Conservation (phyloP, 768 basidiomycete genomes). For the Hortiboletus campestris region DNA sequence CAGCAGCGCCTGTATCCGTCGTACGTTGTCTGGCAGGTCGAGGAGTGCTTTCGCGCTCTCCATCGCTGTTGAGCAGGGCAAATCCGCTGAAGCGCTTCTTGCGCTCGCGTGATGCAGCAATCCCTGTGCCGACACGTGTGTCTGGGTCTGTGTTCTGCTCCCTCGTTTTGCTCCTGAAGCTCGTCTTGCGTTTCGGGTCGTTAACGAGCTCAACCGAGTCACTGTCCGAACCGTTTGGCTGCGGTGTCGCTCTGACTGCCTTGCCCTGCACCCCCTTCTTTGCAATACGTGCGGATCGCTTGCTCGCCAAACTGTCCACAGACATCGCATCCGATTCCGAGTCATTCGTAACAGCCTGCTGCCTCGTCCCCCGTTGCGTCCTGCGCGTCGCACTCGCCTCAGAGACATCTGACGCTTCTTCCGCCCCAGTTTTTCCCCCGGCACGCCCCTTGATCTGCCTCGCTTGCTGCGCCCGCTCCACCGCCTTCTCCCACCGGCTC, state of each 20-base stretch:
- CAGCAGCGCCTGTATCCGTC: neutral
- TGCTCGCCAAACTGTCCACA: conserved; percentile 22
- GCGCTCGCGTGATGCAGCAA: neutral
- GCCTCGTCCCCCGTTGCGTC: conserved; percentile 1
- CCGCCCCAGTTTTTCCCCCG: neutral
- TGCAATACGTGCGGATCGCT: conserved; percentile 1
- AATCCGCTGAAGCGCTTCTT: neutral
- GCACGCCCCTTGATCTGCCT: conserved; percentile 2
- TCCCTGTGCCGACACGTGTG: neutral
- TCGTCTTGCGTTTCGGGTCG: neutral
- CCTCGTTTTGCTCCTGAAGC: neutral
- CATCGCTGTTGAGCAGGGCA: conserved; percentile 1
- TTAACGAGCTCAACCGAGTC: conserved; percentile 2
- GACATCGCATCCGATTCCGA: conserved; percentile 31
- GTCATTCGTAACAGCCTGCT: conserved; percentile 1
- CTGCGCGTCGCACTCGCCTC: conserved; percentile 3
- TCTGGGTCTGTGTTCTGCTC: neutral
- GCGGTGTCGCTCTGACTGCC: neutral
- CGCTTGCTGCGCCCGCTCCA: conserved; percentile 19
- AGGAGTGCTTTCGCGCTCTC: conserved; percentile 24
- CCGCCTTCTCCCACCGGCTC: conserved; percentile 20
- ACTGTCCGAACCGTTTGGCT: conserved; percentile 1
- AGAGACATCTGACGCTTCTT: conserved; percentile 1
- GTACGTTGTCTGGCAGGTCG: conserved; percentile 15
- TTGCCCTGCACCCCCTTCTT: conserved; percentile 2